These are phyloP conservation scores for Blastobotrys malaysiensis DNA, from an alignment of 1,139 yeast genomes.

Conservation along the genomic window DNA sequence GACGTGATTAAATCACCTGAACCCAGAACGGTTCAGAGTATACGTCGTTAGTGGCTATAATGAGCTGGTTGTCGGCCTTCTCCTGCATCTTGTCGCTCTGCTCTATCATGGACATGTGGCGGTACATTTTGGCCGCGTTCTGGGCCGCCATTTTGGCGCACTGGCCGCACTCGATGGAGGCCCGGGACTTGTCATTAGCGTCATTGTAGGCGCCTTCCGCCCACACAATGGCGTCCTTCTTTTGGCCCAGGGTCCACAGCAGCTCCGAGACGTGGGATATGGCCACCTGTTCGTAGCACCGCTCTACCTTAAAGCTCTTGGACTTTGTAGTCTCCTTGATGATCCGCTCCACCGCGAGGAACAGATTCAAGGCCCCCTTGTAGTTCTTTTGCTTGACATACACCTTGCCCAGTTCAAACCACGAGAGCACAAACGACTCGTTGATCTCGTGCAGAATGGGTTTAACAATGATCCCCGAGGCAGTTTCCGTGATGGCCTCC, in stretches of 20 bases:
- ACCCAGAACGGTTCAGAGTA: slow-evolving; percentile 6
- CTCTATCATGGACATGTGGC: slow-evolving; percentile 30
- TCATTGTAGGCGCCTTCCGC: slow-evolving; percentile 48
- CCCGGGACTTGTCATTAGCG: slow-evolving; percentile 31
- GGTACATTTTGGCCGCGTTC: slow-evolving; percentile 40
- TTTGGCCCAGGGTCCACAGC: slow-evolving; percentile 53
- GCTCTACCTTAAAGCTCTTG: background rate
- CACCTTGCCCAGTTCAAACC: slow-evolving; percentile 28
- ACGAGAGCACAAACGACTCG: background rate
- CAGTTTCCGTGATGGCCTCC: background rate
- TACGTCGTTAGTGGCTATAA: slow-evolving; percentile 4
- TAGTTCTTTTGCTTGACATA: slow-evolving; percentile 25
- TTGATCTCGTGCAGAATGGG: background rate
- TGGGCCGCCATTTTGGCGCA: slow-evolving; percentile 38
- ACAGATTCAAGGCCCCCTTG: slow-evolving; percentile 29
- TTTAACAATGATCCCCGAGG: background rate
- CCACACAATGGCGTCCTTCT: slow-evolving; percentile 56
- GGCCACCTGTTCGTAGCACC: background rate
- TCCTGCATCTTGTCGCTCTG: slow-evolving; percentile 29
- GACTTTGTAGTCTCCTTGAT: slow-evolving; percentile 19
- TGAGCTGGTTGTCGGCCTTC: slow-evolving; percentile 17
- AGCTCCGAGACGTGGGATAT: slow-evolving; percentile 62
- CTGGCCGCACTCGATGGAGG: slow-evolving; percentile 38
- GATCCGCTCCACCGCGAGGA: slow-evolving; percentile 30
- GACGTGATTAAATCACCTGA: background rate